These are phyloP conservation scores for Alternaria sp. DNA, from an alignment of 2,329 filamentous ascomycete genomes.

Conservation along the genomic window DNA sequence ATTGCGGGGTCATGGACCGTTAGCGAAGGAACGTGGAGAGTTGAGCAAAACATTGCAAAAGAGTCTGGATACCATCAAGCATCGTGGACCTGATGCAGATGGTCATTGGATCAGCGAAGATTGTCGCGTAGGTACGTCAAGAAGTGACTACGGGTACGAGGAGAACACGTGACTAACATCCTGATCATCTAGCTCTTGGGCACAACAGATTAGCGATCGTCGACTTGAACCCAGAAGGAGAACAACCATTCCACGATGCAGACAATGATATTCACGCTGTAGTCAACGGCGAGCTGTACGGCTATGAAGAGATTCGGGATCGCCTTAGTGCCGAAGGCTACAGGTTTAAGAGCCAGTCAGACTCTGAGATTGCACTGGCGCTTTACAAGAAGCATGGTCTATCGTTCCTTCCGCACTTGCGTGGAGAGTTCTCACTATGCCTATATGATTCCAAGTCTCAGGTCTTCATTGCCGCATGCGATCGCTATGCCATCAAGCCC, in stretches of 20 bases:
- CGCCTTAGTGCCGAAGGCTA: conserved; percentile 46
- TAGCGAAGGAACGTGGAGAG: conserved; percentile 1
- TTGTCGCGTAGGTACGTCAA: conserved; percentile 49
- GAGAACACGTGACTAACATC: conserved; percentile 14
- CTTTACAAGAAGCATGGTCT: conserved; percentile 55
- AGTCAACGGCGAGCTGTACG: conserved; percentile 68
- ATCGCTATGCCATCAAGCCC: conserved; percentile 65
- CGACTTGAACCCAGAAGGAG: conserved; percentile 28
- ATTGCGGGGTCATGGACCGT: conserved; percentile 16
- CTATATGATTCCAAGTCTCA: conserved; percentile 55
- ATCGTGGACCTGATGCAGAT: conserved; percentile 55
- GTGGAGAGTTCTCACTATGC: conserved; percentile 63
- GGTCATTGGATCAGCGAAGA: conserved; percentile 57
- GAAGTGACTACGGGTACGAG: background rate
- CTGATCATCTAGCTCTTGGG: conserved; percentile 23
- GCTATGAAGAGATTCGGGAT: conserved; percentile 55
- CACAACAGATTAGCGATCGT: conserved; percentile 37
- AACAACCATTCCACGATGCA: conserved; percentile 34
- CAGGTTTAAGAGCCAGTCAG: conserved; percentile 55
- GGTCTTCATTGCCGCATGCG: conserved; percentile 56
- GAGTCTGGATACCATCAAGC: conserved; percentile 41
- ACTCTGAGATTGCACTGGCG: conserved; percentile 61
- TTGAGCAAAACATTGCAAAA: conserved; percentile 17
- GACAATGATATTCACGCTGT: conserved; percentile 56
- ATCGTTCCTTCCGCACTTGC: conserved; percentile 54